Conservation (phyloP, 208 protist species). For the Phytomonas sp. region DNA sequence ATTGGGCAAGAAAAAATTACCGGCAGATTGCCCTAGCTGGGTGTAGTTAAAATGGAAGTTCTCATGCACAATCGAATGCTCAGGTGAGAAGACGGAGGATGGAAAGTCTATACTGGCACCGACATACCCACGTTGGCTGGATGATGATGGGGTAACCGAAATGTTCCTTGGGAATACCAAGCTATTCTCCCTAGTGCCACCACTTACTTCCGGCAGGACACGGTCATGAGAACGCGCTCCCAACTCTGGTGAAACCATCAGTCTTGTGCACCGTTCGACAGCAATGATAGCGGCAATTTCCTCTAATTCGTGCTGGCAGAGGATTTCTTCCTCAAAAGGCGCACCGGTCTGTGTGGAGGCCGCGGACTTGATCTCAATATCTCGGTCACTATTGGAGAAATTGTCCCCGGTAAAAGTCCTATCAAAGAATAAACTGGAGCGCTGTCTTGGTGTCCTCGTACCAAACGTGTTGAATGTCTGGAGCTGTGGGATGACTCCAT, state of each 20-base stretch:
- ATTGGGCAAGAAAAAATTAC: conserved; percentile 66
- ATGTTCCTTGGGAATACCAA: conserved; percentile 24
- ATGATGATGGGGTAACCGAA: conserved; percentile 23
- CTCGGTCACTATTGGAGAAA: not conserved
- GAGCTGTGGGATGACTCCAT: not conserved
- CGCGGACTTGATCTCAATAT: not conserved
- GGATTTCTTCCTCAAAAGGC: conserved; percentile 40
- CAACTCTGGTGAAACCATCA: conserved; percentile 36
- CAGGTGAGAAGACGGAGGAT: conserved; percentile 31
- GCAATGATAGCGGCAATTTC: conserved; percentile 59
- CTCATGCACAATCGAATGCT: conserved; percentile 66
- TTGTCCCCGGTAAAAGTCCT: not conserved
- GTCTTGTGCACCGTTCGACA: conserved; percentile 48
- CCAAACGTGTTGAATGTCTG: not conserved
- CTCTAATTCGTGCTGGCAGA: conserved; percentile 71
- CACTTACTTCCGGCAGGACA: conserved; percentile 10
- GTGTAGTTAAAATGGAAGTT: conserved; percentile 67
- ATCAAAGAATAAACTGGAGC: not conserved
- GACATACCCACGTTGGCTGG: conserved; percentile 21
- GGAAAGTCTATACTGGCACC: conserved; percentile 27
- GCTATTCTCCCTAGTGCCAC: conserved; percentile 20
- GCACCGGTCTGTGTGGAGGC: conserved; percentile 5
- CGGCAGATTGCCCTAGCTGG: conserved; percentile 47
- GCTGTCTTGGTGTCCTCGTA: not conserved
- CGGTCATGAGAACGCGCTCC: conserved; percentile 10